Evolutionary conservation across 2,329 filamentous ascomycete genomes (phyloP).

Genomic region (Diaporthe australafricana): DNA sequence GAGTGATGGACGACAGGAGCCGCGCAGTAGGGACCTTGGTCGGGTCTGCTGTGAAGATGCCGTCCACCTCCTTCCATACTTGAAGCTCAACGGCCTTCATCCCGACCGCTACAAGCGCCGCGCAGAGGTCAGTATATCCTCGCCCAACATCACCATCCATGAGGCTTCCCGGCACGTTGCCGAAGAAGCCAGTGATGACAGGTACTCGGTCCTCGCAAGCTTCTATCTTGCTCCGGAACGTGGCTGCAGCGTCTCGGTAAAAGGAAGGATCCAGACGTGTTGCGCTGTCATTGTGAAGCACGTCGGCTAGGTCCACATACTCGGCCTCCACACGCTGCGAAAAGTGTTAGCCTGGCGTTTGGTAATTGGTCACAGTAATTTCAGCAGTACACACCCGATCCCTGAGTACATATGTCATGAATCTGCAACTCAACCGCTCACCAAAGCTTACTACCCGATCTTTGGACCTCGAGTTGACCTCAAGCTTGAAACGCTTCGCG

Average conservation of each 20-base stretch:
- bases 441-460: constrained; percentile 94
- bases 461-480: constrained; percentile 82
- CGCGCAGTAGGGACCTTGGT: constrained; percentile 93
- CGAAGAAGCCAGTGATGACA: constrained; percentile 94
- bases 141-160: constrained; percentile 90
- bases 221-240: constrained; percentile 72
- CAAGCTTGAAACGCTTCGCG: constrained; percentile 74
- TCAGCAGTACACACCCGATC: constrained; percentile 65
- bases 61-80: constrained; percentile 98
- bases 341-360: constrained; percentile 43
- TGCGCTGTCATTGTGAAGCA: constrained; percentile 75
- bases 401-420: constrained; percentile 86
- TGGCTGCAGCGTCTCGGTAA: constrained; percentile 72
- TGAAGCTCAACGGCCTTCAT: constrained; percentile 90
- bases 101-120: constrained; percentile 90
- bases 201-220: constrained; percentile 77
- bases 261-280: constrained; percentile 74
- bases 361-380: background rate
- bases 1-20: constrained; percentile 88
- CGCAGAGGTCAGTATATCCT: constrained; percentile 96
- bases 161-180: constrained; percentile 89
- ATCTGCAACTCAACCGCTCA: constrained; percentile 93
- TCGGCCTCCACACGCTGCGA: constrained; percentile 80
- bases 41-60: constrained; percentile 71
- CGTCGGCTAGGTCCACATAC: constrained; percentile 89